phyloP scores from a whole-genome alignment of 192 early-diverging fungal genomes.

The Coemansia pectinata region DNA sequence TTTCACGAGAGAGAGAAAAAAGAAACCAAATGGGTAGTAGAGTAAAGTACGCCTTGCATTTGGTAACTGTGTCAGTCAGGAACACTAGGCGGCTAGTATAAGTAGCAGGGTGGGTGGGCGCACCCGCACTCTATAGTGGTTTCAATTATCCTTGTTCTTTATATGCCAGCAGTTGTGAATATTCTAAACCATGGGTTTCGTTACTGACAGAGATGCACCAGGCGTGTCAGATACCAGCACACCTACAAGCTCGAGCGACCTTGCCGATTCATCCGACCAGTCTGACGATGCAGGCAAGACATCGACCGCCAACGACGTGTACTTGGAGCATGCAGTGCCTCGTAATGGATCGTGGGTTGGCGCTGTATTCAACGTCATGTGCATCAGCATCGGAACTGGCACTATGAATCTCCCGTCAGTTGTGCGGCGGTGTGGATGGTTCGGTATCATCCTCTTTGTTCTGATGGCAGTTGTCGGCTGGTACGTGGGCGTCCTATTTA shows the following conservation, averaged over 20 bases:
- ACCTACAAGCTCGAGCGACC: neutral
- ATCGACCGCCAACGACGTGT: conserved; percentile 7
- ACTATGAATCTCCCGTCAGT: conserved; percentile 80
- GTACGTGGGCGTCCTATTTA: conserved; percentile 75
- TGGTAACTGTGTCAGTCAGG: too few species aligned
- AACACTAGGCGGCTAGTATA: neutral
- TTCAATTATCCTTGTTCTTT: neutral
- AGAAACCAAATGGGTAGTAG: too few species aligned
- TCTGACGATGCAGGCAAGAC: neutral
- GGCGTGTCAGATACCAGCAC: neutral
- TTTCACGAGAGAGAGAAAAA: too few species aligned
- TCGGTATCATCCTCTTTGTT: conserved; percentile 67
- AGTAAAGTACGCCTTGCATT: too few species aligned
- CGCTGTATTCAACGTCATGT: conserved; percentile 67
- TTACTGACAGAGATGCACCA: neutral
- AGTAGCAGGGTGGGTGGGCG: neutral
- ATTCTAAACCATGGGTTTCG: neutral
- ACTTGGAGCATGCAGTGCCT: conserved; percentile 36
- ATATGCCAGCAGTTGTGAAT: neutral
- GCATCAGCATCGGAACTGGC: conserved; percentile 79
- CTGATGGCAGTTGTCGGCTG: conserved; percentile 69
- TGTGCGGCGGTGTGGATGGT: conserved; percentile 75
- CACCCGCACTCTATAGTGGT: neutral
- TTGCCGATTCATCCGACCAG: conserved; percentile 9
- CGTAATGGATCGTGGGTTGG: conserved; percentile 58